Evolutionary conservation across 805 yeast species (phyloP), one percentile per base, ranked within the genome.

Genomic region (Candida tammaniensis): DNA sequence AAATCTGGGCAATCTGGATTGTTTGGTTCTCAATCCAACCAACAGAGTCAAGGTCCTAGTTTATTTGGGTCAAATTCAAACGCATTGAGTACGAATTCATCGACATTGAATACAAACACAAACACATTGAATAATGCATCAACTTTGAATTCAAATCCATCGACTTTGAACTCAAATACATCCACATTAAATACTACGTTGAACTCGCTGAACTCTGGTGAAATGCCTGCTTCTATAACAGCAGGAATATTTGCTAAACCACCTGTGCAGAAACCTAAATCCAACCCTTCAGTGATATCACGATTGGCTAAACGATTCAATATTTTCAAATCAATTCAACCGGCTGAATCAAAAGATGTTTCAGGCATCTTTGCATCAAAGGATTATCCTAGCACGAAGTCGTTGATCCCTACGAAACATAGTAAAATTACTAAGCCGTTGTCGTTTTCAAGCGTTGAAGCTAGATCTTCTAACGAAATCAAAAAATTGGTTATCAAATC

Each of bases 401-500:
- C 33, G 2, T 20, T 38, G 8, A 12, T 16, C 7, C 8, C 24
- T 7, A 13, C 24, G 6, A 32, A 18, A 17, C 14, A 18, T 10
- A 36, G 34, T 13, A 43, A 30, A 28, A 25, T 43, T 23, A 30
- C 38, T 17, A 43, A 43, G 27, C 44, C 47, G 3, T 23, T 34
- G 7, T 15, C 31, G n/a, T 24, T 35, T 12, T 27, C 27, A 15
- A 35, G 30, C 29, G 25, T 40, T 18, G 39, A 38, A 27, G 21
- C 41, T 17, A 17, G 45, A 14, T 37, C 40, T 5, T 30, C 43
- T 6, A 33, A 28, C 24, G 43, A 40, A 19, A 35, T 39, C 20
- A 64, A 60, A 35, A 55, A 58, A 30, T 49, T 68, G 30, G 55
- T 64, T 4, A 61, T 68, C 31, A 63, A 62, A 31, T 56, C 68